These are phyloP conservation scores for Cinnamomum chago DNA, from an alignment of 164 flowering plant species.

Conservation along the genomic window DNA sequence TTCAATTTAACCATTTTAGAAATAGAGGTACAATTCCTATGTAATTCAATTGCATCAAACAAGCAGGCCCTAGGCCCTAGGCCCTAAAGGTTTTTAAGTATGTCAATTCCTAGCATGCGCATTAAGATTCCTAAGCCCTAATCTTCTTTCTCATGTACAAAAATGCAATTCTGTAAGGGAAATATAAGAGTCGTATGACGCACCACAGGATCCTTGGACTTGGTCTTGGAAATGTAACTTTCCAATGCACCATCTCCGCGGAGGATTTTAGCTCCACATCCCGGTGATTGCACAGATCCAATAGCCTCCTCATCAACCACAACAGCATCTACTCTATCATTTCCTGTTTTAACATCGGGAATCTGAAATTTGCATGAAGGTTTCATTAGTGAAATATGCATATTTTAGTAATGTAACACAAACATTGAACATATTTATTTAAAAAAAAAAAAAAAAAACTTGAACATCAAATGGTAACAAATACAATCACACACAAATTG, in stretches of 20 bases:
- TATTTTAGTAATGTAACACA: neutral
- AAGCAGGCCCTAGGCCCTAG: too few relatives aligned
- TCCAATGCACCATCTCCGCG: constrained; percentile 88
- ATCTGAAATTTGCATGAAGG: constrained; percentile 39
- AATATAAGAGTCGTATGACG: constrained; percentile 2
- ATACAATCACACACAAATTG: too few relatives aligned
- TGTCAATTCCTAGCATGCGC: neutral
- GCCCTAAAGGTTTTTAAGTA: too few relatives aligned
- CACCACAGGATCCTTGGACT: constrained; percentile 45
- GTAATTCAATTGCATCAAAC: too few relatives aligned
- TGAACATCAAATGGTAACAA: too few relatives aligned
- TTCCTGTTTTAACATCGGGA: constrained; percentile 77
- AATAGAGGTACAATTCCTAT: too few relatives aligned
- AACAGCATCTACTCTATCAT: constrained; percentile 80
- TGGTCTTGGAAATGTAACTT: constrained; percentile 46
- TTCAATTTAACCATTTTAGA: too few relatives aligned
- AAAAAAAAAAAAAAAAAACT: too few relatives aligned
- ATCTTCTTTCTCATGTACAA: neutral
- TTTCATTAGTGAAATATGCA: neutral
- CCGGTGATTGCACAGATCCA: constrained; percentile 46
- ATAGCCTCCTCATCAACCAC: constrained; percentile 86
- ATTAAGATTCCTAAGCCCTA: neutral
- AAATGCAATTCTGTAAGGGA: neutral
- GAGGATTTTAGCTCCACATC: constrained; percentile 82
- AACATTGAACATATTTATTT: neutral